phyloP scores from a whole-genome alignment of 2,329 filamentous ascomycete genomes.

The Akanthomyces lecanii region DNA sequence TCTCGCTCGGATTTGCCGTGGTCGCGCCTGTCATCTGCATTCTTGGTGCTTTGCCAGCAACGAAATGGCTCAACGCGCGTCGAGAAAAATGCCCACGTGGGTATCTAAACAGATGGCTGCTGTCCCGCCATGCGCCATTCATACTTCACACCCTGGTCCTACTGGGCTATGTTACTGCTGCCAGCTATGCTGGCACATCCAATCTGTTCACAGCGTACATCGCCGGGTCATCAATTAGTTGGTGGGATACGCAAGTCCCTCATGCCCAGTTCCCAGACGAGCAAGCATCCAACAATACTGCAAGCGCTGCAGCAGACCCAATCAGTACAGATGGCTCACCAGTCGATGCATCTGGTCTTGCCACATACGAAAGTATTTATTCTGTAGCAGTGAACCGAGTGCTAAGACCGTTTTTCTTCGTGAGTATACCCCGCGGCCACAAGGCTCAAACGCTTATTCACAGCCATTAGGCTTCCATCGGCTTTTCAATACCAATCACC shows the following conservation, averaged over 20 bases:
- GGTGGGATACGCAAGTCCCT: conserved; percentile 48
- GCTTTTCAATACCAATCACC: conserved; percentile 72
- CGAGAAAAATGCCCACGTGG: conserved; percentile 25
- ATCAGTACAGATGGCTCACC: too few species aligned
- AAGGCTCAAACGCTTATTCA: conserved; percentile 1
- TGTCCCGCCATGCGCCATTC: conserved; percentile 35
- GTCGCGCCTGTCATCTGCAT: conserved; percentile 44
- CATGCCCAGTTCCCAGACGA: conserved; percentile 18
- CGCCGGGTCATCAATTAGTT: conserved; percentile 54
- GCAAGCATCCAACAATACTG: not conserved
- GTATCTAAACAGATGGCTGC: conserved; percentile 25
- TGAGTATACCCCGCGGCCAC: conserved; percentile 29
- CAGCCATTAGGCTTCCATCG: conserved; percentile 51
- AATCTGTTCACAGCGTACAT: conserved; percentile 61
- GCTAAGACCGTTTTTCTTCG: conserved; percentile 71
- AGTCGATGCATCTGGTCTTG: conserved; percentile 2
- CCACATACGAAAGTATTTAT: conserved; percentile 40
- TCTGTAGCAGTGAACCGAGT: conserved; percentile 41
- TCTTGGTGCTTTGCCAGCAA: conserved; percentile 40
- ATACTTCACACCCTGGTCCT: conserved; percentile 47
- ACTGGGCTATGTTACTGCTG: conserved; percentile 43
- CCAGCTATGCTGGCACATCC: conserved; percentile 59
- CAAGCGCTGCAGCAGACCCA: not conserved
- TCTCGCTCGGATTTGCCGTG: conserved; percentile 49
- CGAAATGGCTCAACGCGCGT: conserved; percentile 30